A percentile compares a stretch with the other conserved stretches of the same genome.
Conservation (phyloP, 371 early-diverging fungal genomes). For the Mortierella sp. region DNA sequence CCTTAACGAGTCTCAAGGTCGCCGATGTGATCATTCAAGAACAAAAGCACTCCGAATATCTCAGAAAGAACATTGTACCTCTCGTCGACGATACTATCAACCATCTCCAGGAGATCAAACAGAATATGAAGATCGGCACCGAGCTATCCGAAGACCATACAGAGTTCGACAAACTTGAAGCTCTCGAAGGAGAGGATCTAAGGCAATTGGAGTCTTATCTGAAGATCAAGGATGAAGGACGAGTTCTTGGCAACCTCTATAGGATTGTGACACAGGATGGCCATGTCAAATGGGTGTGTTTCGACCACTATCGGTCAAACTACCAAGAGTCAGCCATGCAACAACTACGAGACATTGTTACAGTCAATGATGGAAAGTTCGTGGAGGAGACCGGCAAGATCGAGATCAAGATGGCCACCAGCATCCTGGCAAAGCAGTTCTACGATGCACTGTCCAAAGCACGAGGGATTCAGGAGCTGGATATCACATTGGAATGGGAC, state of each 20-base stretch:
- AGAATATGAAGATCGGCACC: too few relatives aligned
- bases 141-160: too few relatives aligned
- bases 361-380: background rate
- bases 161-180: conserved; percentile 4
- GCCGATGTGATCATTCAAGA: too few relatives aligned
- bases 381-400: background rate
- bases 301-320: background rate
- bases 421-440: conserved; percentile 1
- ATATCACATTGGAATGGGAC: conserved; percentile 10
- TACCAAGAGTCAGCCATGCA: background rate
- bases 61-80: too few relatives aligned
- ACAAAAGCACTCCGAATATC: too few relatives aligned
- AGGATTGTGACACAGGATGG: background rate
- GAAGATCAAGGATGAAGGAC: background rate
- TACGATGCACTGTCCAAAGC: conserved; percentile 10
- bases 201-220: background rate
- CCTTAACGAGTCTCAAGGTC: too few relatives aligned
- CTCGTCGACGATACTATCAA: too few relatives aligned
- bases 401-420: background rate
- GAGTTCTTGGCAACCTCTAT: conserved; percentile 2
- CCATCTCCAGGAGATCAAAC: too few relatives aligned
- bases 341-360: background rate
- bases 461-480: background rate
- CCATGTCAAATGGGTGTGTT: conserved; percentile 16
- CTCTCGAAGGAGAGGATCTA: conserved; percentile 23